Evolutionary conservation across 768 basidiomycete species (phyloP).

Genomic region (Hygrocybe coccinea): DNA sequence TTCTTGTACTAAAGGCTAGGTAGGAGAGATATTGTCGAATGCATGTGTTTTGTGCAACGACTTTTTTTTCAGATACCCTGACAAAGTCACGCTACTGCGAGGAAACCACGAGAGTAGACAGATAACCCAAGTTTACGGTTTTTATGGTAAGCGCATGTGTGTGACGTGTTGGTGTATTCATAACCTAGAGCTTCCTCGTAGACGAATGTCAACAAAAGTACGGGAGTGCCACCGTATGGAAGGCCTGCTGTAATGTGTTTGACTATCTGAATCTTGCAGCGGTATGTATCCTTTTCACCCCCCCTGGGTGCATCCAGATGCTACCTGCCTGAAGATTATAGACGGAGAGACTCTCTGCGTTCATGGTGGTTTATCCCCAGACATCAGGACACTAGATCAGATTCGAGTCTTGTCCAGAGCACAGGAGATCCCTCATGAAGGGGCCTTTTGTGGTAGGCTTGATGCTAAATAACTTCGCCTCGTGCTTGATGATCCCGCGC

Average conservation of each 20-base stretch:
- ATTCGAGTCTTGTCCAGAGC: conserved; percentile 87
- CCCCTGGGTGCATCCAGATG: background rate
- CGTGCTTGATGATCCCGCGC: background rate
- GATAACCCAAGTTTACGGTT: conserved; percentile 98
- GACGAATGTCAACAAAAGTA: conserved; percentile 99
- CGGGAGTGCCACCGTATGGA: conserved; percentile 93
- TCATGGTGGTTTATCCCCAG: conserved; percentile 93
- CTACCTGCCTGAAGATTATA: conserved; percentile 62
- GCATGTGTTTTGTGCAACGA: background rate
- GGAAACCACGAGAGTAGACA: conserved; percentile 97
- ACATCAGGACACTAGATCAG: conserved; percentile 92
- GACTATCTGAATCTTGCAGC: conserved; percentile 94
- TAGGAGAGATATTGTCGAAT: conserved; percentile 29
- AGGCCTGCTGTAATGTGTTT: conserved; percentile 94
- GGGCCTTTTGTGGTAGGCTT: conserved; percentile 84
- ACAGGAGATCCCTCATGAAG: conserved; percentile 98
- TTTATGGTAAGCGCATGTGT: conserved; percentile 67
- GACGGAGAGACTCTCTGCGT: conserved; percentile 91
- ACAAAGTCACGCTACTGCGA: conserved; percentile 83
- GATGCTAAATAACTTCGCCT: background rate
- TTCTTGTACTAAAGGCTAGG: conserved; percentile 88
- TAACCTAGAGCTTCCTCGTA: conserved; percentile 23
- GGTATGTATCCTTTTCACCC: conserved; percentile 41
- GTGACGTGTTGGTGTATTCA: background rate
- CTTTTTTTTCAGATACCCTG: conserved; percentile 65